Evolutionary conservation across 495 filamentous ascomycete genomes (phyloP), one percentile per base, ranked within the genome.

Genomic region (Parathielavia hyrcaniae): DNA sequence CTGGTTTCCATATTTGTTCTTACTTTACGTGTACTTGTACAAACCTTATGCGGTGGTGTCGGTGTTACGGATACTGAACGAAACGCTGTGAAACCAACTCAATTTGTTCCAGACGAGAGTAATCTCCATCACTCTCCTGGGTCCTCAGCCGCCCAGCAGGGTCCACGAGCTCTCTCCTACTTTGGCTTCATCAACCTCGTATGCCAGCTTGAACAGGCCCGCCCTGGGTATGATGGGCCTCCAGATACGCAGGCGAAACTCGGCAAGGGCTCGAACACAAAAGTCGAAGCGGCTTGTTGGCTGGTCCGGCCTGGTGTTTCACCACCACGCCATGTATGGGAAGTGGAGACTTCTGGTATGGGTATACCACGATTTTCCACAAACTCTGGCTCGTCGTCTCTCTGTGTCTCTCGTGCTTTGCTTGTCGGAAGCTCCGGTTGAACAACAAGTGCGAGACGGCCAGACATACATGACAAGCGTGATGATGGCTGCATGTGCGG

Each of bases 251-350:
- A 4, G 32, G 20, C 12, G 20, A 2, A 26, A 7, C 19, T 34
- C 39, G 39, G 38, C 26, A 41, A 53, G 38, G 38, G 22, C 30
- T 17, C 11, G 20, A 4, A 40, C 35, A 13, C 12, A 1, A n/a
- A 5, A 5, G 6, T 1, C 20, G 10, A 35, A 2, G 14, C 22
- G 38, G 51, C 51, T 32, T 32, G 23, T 22, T 16, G 34, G 38
- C 39, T 53, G 51, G 44, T 19, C 34, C 9, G 40, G 51, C 39
- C 23, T 44, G 51, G 20, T 44, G 51, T 45, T 44, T 44, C 51
- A 54, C 51, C 51, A 45, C 40, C 51, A 45, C 51, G 4, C 39
- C 39, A 35, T 43, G 23, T 17, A 17, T 17, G 19, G 13, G 16
- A 6, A 20, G 50, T 52, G 50, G 35, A 26, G 35, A 39, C 26